A percentile compares a stretch with the other conserved stretches of the same genome.
Conservation (phyloP, 192 early-diverging fungal species). For the Entomortierella parvispora region DNA sequence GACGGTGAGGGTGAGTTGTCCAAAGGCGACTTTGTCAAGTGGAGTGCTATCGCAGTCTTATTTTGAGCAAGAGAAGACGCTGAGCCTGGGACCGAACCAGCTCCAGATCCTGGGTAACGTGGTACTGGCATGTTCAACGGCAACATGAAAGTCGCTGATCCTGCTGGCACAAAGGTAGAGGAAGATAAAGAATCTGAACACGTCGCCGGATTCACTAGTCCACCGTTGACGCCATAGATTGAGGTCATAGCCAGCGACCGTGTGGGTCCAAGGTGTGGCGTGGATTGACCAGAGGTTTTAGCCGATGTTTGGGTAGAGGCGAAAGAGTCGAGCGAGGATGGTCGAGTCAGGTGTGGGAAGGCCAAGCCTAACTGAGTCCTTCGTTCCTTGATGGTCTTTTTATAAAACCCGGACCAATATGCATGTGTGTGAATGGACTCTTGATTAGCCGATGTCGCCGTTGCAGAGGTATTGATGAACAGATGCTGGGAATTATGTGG, state of each 20-base stretch:
- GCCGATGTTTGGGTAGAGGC: conserved; percentile 51
- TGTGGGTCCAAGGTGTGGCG: conserved; percentile 14
- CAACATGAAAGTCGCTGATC: not conserved
- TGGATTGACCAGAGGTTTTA: conserved; percentile 32
- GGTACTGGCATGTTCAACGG: not conserved
- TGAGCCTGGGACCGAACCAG: too few relatives aligned
- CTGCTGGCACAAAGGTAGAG: not conserved
- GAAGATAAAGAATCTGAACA: not conserved
- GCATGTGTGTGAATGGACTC: conserved; percentile 37
- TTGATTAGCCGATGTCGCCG: not conserved
- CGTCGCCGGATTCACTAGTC: too few relatives aligned
- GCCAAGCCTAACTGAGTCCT: conserved; percentile 70
- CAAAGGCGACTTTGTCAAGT: too few relatives aligned
- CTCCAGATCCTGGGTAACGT: too few relatives aligned
- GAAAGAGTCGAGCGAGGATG: conserved; percentile 44
- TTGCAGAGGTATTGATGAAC: conserved; percentile 10
- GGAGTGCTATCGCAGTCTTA: too few relatives aligned
- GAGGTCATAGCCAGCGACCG: conserved; percentile 8
- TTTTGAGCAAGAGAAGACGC: too few relatives aligned
- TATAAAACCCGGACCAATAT: conserved; percentile 81
- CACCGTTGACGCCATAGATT: not conserved
- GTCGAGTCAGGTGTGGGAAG: conserved; percentile 59
- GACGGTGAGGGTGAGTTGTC: too few relatives aligned
- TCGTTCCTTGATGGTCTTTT: conserved; percentile 77
- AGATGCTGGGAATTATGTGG: not conserved